Percentiles rank a stretch among this genome's conserved stretches.
phyloP scores from a whole-genome alignment of 352 stramenopile species.

The Phytophthora crassamura region DNA sequence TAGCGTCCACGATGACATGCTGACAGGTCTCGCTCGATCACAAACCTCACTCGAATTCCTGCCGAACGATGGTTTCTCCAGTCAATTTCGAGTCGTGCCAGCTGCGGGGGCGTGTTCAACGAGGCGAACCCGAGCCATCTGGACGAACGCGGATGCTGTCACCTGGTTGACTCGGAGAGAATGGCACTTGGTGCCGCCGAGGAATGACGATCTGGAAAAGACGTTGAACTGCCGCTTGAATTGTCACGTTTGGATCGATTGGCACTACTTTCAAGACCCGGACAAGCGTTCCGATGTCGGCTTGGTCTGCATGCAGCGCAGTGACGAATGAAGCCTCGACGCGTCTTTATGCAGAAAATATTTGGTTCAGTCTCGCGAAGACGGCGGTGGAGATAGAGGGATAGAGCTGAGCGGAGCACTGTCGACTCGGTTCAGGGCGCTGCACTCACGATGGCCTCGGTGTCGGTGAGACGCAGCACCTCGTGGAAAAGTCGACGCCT shows the following conservation, averaged over 20 bases:
- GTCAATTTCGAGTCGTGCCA: conserved; percentile 21
- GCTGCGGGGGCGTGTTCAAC: conserved; percentile 18
- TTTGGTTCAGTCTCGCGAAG: conserved; percentile 1
- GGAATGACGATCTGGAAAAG: conserved; percentile 14
- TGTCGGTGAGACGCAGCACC: not conserved
- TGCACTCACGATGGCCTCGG: not conserved
- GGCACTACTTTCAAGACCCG: not conserved
- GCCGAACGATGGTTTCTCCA: conserved; percentile 28
- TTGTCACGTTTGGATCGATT: no score
- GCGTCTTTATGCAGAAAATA: not conserved
- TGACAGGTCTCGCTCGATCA: conserved; percentile 20
- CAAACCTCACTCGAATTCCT: conserved; percentile 10
- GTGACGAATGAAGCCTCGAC: no score
- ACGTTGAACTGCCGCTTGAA: conserved; percentile 30
- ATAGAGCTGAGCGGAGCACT: conserved; percentile 5
- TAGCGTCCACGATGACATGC: conserved; percentile 12
- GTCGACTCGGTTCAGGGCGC: not conserved
- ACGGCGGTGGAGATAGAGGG: not conserved
- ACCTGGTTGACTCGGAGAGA: conserved; percentile 4
- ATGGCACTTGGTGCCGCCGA: conserved; percentile 10
- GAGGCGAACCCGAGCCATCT: no score
- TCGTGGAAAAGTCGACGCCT: conserved; percentile 4
- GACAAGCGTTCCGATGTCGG: not conserved
- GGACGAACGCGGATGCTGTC: conserved; percentile 3
- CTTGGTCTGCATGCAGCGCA: no score